Percentiles rank a stretch among this genome's conserved stretches.
These are phyloP conservation scores for Yamadazyma sp. DNA, from an alignment of 805 yeast species.

Conservation along the genomic window DNA sequence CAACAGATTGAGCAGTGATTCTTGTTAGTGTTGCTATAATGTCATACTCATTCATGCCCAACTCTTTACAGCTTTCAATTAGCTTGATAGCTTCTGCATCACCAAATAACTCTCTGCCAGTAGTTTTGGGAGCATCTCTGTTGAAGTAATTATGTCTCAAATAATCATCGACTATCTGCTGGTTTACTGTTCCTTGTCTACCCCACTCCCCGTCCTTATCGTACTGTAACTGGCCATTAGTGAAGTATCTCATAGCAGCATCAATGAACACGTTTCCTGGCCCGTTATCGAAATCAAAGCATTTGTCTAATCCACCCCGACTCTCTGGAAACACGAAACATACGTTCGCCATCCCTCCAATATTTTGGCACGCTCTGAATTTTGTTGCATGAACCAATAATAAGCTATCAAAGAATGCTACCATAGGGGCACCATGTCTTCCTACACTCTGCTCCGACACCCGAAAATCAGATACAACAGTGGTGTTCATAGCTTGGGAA, in stretches of 20 bases:
- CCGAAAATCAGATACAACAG: conserved; percentile 24
- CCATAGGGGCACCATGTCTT: conserved; percentile 27
- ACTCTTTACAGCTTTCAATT: conserved; percentile 5
- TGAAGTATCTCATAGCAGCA: conserved; percentile 24
- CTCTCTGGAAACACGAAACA: conserved; percentile 21
- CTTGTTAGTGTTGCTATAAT: conserved; percentile 24
- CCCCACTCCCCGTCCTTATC: conserved; percentile 26
- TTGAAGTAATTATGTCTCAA: conserved; percentile 19
- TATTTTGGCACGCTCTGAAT: conserved; percentile 22
- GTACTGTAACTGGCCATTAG: conserved; percentile 19
- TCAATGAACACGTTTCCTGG: conserved; percentile 28
- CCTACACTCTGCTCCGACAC: conserved; percentile 24
- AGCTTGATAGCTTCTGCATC: conserved; percentile 19
- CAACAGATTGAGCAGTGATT: conserved; percentile 24
- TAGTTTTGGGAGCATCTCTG: conserved; percentile 22
- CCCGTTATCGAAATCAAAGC: conserved; percentile 25
- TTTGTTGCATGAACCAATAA: conserved; percentile 21
- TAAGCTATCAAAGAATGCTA: conserved; percentile 24
- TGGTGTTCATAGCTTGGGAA: conserved; percentile 16
- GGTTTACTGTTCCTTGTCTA: conserved; percentile 19
- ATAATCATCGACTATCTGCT: conserved; percentile 20
- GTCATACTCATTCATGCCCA: conserved; percentile 19
- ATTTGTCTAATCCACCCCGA: conserved; percentile 22
- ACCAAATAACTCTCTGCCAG: conserved; percentile 26
- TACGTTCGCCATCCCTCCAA: conserved; percentile 27